Evolutionary conservation across 2,329 filamentous ascomycete species (phyloP), one percentile per base, ranked within the genome.

Genomic region (Zalaria sp.): DNA sequence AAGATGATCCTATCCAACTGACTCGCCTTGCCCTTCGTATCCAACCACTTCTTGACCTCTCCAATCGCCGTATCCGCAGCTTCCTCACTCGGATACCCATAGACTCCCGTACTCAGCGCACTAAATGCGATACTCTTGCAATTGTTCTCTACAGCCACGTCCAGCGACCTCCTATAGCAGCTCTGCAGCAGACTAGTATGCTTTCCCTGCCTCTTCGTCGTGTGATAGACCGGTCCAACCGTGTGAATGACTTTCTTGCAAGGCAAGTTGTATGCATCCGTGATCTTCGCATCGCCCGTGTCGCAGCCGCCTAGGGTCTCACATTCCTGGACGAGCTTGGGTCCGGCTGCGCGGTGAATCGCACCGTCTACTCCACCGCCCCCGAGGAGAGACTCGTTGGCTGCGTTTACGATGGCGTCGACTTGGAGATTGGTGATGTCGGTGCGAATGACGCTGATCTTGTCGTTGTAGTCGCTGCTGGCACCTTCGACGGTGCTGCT

Each of bases 381-480:
- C 42, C 88, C 87, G 0, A 83, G 70, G 1, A 96, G 75, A 2
- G 71, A 72, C 6, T 62, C 64, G 60, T 96, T 96, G 36, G 91
- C 89, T 1, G 91, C 89, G 59, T 96, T 96, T 59, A 96, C 88
- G 51, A 95, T 91, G 48, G 82, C 81, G 55, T 87, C 84, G 37
- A 87, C 72, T 28, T 71, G 59, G 3, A 96, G 74, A 9, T 69
- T 77, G 9, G 88, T 95, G 60, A 96, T 93, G 59, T 94, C 86
- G 51, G 77, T 75, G 43, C 75, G 73, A 49, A 86, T 70, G 32
- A 89, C 65, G 37, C 74, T 75, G 52, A 95, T 71, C 48, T 75
- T 78, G 56, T 75, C 63, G 65, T 93, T 93, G 63, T 83, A 66
- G 6, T 60, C 51, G 11, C 51, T 48, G 6, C 48, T 57, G n/a